Percentiles rank a stretch among this genome's conserved stretches.
Evolutionary conservation across 1,284 basidiomycete species (phyloP).

Genomic region (Ceratobasidium sp.): DNA sequence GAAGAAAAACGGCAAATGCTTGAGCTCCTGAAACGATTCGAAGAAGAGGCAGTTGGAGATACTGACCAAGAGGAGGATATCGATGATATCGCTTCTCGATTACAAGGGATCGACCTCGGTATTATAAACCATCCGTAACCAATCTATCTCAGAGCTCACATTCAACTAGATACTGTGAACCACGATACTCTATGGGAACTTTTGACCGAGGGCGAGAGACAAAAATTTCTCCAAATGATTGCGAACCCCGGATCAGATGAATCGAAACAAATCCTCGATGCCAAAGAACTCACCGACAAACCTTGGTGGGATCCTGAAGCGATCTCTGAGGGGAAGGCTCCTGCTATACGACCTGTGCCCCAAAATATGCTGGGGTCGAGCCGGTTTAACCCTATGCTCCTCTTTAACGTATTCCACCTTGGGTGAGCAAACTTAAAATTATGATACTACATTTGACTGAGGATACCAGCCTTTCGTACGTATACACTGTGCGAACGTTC

Average conservation of each 20-base stretch:
- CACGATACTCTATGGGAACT: constrained; percentile 71
- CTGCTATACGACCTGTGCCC: constrained; percentile 64
- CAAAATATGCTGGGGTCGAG: constrained; percentile 58
- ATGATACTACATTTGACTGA: neutral
- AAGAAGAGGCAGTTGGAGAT: constrained; percentile 61
- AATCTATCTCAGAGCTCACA: constrained; percentile 38
- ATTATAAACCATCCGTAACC: neutral
- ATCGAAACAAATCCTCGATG: constrained; percentile 68
- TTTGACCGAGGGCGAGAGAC: constrained; percentile 67
- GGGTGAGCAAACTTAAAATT: constrained; percentile 61
- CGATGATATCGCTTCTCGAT: constrained; percentile 63
- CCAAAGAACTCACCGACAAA: constrained; percentile 63
- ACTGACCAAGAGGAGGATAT: constrained; percentile 53
- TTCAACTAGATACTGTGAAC: constrained; percentile 61
- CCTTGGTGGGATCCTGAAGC: constrained; percentile 44
- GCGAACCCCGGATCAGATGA: constrained; percentile 68
- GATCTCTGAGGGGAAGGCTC: constrained; percentile 56
- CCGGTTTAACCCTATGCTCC: constrained; percentile 58
- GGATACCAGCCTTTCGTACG: constrained; percentile 67
- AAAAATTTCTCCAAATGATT: constrained; percentile 67
- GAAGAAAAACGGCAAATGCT: constrained; percentile 70
- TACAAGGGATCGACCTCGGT: constrained; percentile 73
- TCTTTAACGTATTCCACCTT: constrained; percentile 73
- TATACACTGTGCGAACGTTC: constrained; percentile 69
- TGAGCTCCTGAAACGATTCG: constrained; percentile 73